A percentile compares a stretch with the other conserved stretches of the same genome.
Conservation (phyloP, 495 filamentous ascomycete genomes). For the Tuber umbilicatum region DNA sequence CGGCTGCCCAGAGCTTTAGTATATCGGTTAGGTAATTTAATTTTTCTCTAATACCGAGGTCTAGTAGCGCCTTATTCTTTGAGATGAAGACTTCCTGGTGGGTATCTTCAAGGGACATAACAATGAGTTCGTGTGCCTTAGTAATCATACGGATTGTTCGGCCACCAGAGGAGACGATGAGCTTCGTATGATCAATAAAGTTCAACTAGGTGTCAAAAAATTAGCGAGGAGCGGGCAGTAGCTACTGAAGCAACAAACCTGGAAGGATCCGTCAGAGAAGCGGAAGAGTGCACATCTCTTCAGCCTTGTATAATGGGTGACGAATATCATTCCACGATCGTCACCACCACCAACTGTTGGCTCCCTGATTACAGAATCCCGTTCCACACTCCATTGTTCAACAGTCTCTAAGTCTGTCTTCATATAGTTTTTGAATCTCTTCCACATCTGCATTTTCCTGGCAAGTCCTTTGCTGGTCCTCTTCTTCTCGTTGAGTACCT, state of each 20-base stretch:
- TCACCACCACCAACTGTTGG: constrained; percentile 78
- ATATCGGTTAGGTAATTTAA: constrained; percentile 35
- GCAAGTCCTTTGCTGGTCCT: constrained; percentile 58
- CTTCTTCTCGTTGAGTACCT: constrained; percentile 62
- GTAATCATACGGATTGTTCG: constrained; percentile 37
- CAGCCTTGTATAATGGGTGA: constrained; percentile 37
- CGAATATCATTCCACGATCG: constrained; percentile 54
- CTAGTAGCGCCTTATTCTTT: constrained; percentile 21
- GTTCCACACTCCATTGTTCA: constrained; percentile 45
- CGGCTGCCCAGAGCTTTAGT: constrained; percentile 29
- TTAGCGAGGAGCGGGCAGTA: background rate
- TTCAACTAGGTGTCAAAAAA: constrained; percentile 58
- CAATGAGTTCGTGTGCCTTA: constrained; percentile 33
- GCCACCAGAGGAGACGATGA: constrained; percentile 33
- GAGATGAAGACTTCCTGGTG: constrained; percentile 26
- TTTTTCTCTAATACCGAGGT: constrained; percentile 38
- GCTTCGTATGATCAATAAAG: constrained; percentile 94
- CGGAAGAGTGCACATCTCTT: constrained; percentile 38
- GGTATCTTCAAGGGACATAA: constrained; percentile 39
- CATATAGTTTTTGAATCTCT: constrained; percentile 95
- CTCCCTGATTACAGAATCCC: constrained; percentile 66
- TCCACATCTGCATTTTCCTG: constrained; percentile 69
- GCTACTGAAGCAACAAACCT: constrained; percentile 48
- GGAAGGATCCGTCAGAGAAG: constrained; percentile 79
- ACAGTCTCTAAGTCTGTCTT: constrained; percentile 44